A percentile compares a stretch with the other conserved stretches of the same genome.
phyloP scores from a whole-genome alignment of 176 grass and related monocot genomes.

The Hordeum marinum region DNA sequence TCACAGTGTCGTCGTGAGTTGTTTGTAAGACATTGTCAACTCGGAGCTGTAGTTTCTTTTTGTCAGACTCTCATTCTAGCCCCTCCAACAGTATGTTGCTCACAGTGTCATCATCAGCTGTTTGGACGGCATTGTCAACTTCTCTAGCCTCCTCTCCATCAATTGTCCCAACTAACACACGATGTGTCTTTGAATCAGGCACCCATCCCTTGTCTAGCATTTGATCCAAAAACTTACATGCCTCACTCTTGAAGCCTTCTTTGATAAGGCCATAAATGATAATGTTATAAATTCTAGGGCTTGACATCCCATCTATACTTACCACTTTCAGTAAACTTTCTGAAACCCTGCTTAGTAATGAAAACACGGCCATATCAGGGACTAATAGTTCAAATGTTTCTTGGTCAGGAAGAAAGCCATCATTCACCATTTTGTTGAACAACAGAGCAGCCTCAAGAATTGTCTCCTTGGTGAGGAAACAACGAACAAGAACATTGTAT shows the following conservation, averaged over 20 bases:
- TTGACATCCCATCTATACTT: conserved; percentile 22
- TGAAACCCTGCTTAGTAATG: conserved; percentile 42
- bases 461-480: conserved; percentile 38
- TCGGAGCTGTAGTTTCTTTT: neutral
- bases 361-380: conserved; percentile 33
- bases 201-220: conserved; percentile 68
- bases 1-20: conserved; percentile 35
- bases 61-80: conserved; percentile 24
- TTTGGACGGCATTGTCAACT: conserved; percentile 13
- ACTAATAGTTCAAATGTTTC: conserved; percentile 51
- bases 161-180: conserved; percentile 32
- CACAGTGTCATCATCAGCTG: conserved; percentile 33
- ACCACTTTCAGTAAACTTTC: conserved; percentile 43
- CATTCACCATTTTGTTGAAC: conserved; percentile 60
- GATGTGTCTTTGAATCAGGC: conserved; percentile 57
- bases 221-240: conserved; percentile 57
- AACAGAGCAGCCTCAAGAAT: conserved; percentile 30
- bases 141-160: conserved; percentile 7
- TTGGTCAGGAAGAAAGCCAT: conserved; percentile 41
- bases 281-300: conserved; percentile 46
- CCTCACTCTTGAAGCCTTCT: conserved; percentile 51
- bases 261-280: conserved; percentile 56
- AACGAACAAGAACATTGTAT: conserved; percentile 39
- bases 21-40: conserved; percentile 15
- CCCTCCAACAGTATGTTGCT: conserved; percentile 57